These are phyloP conservation scores for Cyberlindnera mrakii DNA, from an alignment of 805 yeast species.

Conservation along the genomic window DNA sequence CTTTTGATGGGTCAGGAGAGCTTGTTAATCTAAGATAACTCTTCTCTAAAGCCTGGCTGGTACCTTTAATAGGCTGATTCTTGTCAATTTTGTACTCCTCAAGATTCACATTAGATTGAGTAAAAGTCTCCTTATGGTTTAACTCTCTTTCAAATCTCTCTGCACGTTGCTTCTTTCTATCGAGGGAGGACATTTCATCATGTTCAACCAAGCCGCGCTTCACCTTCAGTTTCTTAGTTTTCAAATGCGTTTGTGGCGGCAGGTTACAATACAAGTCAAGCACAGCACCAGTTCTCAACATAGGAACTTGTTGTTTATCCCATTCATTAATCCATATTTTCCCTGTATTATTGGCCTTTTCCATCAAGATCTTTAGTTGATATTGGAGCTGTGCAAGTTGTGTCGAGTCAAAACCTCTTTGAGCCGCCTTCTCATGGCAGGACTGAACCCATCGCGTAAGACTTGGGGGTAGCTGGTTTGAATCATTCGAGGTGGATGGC, in stretches of 20 bases:
- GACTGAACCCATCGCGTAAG: constrained; percentile 18
- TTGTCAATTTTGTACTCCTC: constrained; percentile 28
- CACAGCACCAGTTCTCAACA: constrained; percentile 8
- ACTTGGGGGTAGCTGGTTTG: constrained; percentile 11
- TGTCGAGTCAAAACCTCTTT: constrained; percentile 7
- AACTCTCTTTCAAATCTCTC: constrained; percentile 28
- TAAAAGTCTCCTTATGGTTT: constrained; percentile 7
- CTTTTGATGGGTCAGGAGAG: constrained; percentile 80
- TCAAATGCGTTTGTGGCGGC: constrained; percentile 2
- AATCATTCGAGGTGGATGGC: too few species aligned
- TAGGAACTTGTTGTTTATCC: constrained; percentile 23
- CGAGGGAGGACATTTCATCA: constrained; percentile 19
- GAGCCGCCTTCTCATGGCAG: constrained; percentile 17
- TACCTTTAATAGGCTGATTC: constrained; percentile 49
- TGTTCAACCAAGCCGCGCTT: constrained; percentile 2
- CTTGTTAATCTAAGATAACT: constrained; percentile 80
- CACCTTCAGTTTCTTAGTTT: neutral
- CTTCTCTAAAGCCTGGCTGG: constrained; percentile 63
- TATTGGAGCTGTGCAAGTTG: constrained; percentile 16
- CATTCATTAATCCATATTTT: constrained; percentile 24
- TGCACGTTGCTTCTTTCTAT: constrained; percentile 29
- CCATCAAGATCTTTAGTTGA: constrained; percentile 23
- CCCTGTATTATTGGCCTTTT: constrained; percentile 18
- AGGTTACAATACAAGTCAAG: constrained; percentile 14
- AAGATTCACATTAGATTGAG: constrained; percentile 20